Base-by-base conservation (phyloP, 2,329 filamentous ascomycete genomes). In the Fusarium cyanostomum region DNA sequence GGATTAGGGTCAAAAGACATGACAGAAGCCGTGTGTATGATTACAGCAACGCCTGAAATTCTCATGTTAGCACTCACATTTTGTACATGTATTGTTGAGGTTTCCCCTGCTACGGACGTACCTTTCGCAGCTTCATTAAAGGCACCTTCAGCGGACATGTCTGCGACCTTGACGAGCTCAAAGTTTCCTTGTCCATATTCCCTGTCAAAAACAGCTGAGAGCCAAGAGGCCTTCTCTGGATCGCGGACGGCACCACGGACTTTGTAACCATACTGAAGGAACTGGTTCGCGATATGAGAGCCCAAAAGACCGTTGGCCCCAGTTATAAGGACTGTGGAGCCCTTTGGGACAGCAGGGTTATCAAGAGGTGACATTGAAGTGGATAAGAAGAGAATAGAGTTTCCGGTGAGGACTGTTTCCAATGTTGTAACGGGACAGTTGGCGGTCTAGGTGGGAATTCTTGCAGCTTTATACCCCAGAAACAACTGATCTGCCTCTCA, bases 191-290 rank as follows among this genome's bases (percentile, higher is more conserved):
- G 27, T 1, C 74, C 76, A 49, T 77, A 73, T n/a, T 72, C 66
- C 16, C 73, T 66, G 7, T 74, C 73, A 13, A 76, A 75, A 1
- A 69, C 48, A 1, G 64, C 52, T 2, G 35, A 49, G 7, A 77
- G 38, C 74, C 77, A 79, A 1, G 70, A 50, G 27, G 66, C 71
- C 57, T 77, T 80, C 3, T 69, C 61, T 0, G 57, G 26, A 41
- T 73, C 64, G 1, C 81, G 79, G 12, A 77, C 76, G 2, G 79
- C 80, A 1, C 80, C 81, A 12, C 80, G 78, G 13, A 84, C 81
- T 4, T 72, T 73, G 60, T 78, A 82, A 7, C 80, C 80, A 0
- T 67, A 66, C 1, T 66, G 48, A 0, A 82, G 72, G 10, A 80
- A 70, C 42, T 79, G 72, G 38, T 78, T 72, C 5, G 73, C 75